Evolutionary conservation across 371 early-diverging fungal species (phyloP), one percentile per base, ranked within the genome.

Genomic region (Mucor velutinosus): DNA sequence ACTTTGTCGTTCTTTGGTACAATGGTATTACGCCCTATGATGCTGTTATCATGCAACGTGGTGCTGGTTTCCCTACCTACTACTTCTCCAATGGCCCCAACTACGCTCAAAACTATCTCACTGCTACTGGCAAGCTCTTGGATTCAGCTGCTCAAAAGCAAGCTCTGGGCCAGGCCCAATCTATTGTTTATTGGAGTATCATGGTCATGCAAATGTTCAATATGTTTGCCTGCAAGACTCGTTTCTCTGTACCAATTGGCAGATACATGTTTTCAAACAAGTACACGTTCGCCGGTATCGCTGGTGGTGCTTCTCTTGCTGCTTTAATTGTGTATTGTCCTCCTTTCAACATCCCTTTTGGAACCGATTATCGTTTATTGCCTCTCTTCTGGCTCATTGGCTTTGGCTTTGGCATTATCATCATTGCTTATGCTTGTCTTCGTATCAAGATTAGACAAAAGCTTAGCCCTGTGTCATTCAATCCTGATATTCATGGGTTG

Each of bases 121-220:
- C 76, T 39, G 58, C 51, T 27, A 45, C 62, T 60, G 89, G 89
- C 11, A 63, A 53, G 21, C 59, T 67, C 0, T 62, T 90, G 37
- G 71, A 79, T 19, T 81, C 76, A 27, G 70, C 65, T 1, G 69
- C 82, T 25, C 93, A 91, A 75, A 73, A 78, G 23, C 81, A 81
- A 14, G 83, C 84, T 55, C 70, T 90, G 41, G 78, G 81, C 62
- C 82, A 87, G 71, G 92, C 91, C 4, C 95, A 95, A 72, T 89
- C 94, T 1, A 83, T 87, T 32, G 94, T 88, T 79, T 96, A 93
- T 72, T 77, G 94, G 59, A 76, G 84, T 57, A 81, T 98, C 23
- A 86, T 95, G 88, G 85, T 95, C 66, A 80, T 81, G 76, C 99
- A 98, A 76, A 83, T 90, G 72, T 96, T 94, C 86, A 98, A 97